Conservation (phyloP, 2,329 filamentous ascomycete genomes). For the Aspergillus sp. region DNA sequence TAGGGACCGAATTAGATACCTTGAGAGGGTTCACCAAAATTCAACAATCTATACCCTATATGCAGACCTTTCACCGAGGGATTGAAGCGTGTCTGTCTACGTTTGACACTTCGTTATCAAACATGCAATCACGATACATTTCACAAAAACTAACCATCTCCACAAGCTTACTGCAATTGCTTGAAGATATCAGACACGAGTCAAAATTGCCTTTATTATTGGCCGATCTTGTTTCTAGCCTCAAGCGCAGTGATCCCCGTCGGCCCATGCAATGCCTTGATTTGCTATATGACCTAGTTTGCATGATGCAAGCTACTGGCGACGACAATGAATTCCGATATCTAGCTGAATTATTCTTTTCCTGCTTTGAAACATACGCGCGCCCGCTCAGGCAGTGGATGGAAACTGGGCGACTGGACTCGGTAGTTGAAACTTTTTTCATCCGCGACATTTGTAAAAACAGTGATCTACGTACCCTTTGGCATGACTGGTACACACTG, state of each 20-base stretch:
- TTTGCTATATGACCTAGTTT: conserved; percentile 66
- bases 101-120: conserved; percentile 57
- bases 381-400: conserved; percentile 80
- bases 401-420: conserved; percentile 66
- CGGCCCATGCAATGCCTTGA: conserved; percentile 72
- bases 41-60: conserved; percentile 50
- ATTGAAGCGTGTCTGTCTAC: conserved; percentile 52
- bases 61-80: conserved; percentile 68
- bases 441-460: conserved; percentile 56
- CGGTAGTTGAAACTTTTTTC: conserved; percentile 69
- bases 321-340: conserved; percentile 58
- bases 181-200: conserved; percentile 51
- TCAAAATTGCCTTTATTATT: conserved; percentile 57
- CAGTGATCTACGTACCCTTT: conserved; percentile 61
- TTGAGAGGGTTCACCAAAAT: conserved; percentile 47
- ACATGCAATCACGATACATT: conserved; percentile 58
- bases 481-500: conserved; percentile 70
- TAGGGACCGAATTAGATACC: conserved; percentile 44
- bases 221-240: conserved; percentile 56
- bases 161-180: conserved; percentile 63
- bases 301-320: conserved; percentile 64
- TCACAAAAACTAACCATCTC: conserved; percentile 49
- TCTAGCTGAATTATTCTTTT: conserved; percentile 67
- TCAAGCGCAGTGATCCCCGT: conserved; percentile 41
- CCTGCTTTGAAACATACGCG: conserved; percentile 77